These are phyloP conservation scores for Pichia cabralensis DNA, from an alignment of 805 yeast species.

Conservation along the genomic window DNA sequence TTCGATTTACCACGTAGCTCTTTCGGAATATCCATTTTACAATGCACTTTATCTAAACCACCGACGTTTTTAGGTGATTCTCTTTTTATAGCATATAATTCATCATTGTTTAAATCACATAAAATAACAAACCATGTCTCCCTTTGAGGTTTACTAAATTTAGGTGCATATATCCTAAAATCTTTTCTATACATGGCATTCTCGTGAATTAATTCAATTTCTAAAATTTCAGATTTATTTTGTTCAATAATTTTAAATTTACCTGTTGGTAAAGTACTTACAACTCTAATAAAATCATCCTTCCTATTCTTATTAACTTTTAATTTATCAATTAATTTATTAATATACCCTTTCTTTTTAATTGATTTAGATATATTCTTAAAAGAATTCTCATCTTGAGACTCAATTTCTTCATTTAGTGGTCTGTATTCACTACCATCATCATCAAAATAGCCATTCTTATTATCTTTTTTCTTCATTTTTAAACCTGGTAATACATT, in stretches of 20 bases:
- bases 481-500: slow-evolving; percentile 42
- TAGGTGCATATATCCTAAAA: slow-evolving; percentile 63
- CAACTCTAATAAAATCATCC: slow-evolving; percentile 42
- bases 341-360: slow-evolving; percentile 21
- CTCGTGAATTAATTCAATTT: slow-evolving; percentile 43
- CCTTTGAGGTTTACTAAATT: slow-evolving; percentile 82
- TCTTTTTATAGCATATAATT: slow-evolving; percentile 60
- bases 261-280: slow-evolving; percentile 55
- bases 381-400: slow-evolving; percentile 19
- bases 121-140: slow-evolving; percentile 86
- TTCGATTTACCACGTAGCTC: slow-evolving; percentile 38
- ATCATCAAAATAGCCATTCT: slow-evolving; percentile 13
- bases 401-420: no score
- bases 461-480: slow-evolving; percentile 12
- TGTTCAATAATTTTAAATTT: slow-evolving; percentile 32
- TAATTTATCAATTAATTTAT: slow-evolving; percentile 28
- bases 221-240: slow-evolving; percentile 24
- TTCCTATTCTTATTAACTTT: slow-evolving; percentile 32
- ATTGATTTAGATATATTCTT: slow-evolving; percentile 35
- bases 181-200: slow-evolving; percentile 42
- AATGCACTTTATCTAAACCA: slow-evolving; percentile 28
- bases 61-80: slow-evolving; percentile 45
- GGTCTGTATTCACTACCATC: slow-evolving; percentile 32
- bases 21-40: slow-evolving; percentile 41
- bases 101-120: slow-evolving; percentile 38